phyloP scores from a whole-genome alignment of 768 basidiomycete genomes.

The Paxillus ammoniavirescens region DNA sequence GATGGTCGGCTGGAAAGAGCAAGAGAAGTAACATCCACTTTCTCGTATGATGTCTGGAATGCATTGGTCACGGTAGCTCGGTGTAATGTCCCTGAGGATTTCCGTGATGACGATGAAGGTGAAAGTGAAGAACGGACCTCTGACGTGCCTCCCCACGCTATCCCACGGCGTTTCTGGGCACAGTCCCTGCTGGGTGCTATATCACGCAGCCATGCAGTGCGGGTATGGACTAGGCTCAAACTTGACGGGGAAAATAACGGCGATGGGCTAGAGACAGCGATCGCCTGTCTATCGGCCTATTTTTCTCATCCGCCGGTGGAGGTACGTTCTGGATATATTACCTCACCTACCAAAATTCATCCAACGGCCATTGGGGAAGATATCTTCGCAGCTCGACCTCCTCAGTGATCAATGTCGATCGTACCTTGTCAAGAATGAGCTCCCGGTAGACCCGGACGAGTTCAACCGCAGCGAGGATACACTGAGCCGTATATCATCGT shows the following conservation, averaged over 20 bases:
- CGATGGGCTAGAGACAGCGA: conserved; percentile 42
- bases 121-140: conserved; percentile 1
- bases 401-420: conserved; percentile 41
- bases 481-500: conserved; percentile 32
- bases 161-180: conserved; percentile 54
- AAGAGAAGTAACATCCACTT: conserved; percentile 34
- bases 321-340: conserved; percentile 29
- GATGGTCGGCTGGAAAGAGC: conserved; percentile 40
- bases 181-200: conserved; percentile 42
- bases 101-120: conserved; percentile 18
- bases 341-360: neutral
- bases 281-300: conserved; percentile 53
- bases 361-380: conserved; percentile 26
- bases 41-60: conserved; percentile 58
- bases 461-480: conserved; percentile 32
- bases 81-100: conserved; percentile 33
- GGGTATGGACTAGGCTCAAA: conserved; percentile 33
- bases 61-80: conserved; percentile 41
- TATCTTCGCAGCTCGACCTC: conserved; percentile 37
- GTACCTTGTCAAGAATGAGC: conserved; percentile 31
- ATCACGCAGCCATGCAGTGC: conserved; percentile 40
- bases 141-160: conserved; percentile 25
- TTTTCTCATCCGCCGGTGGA: conserved; percentile 43
- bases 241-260: conserved; percentile 7
- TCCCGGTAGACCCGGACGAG: conserved; percentile 28